These are phyloP conservation scores for Globisporangium cylindrosporum DNA, from an alignment of 352 stramenopile species.

Conservation along the genomic window DNA sequence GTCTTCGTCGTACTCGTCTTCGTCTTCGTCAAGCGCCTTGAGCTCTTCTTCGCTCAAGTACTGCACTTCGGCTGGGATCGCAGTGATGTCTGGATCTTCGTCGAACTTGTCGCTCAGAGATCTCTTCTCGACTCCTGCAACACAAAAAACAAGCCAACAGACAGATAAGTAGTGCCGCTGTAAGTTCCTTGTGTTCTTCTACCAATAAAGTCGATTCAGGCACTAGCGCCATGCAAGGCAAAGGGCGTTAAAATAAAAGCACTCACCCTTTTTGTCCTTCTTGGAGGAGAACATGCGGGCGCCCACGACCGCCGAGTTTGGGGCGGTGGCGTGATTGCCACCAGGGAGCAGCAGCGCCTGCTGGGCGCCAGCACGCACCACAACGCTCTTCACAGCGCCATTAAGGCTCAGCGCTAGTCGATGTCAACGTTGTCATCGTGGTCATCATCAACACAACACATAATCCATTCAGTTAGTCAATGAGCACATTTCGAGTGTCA, in stretches of 20 bases:
- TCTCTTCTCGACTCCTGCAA: conserved; percentile 40
- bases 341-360: conserved; percentile 16
- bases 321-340: conserved; percentile 8
- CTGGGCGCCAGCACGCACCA: conserved; percentile 21
- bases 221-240: no score
- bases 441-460: background rate
- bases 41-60: conserved; percentile 51
- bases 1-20: conserved; percentile 25
- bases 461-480: background rate
- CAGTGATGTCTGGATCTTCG: conserved; percentile 42
- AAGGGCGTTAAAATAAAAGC: background rate
- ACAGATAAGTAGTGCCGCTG: background rate
- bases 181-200: background rate
- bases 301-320: conserved; percentile 1
- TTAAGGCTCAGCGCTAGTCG: conserved; percentile 20
- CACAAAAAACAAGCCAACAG: background rate
- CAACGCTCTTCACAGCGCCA: conserved; percentile 18
- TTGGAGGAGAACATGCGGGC: conserved; percentile 43
- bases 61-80: conserved; percentile 58
- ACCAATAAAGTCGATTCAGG: background rate
- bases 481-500: background rate
- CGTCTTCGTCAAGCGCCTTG: conserved; percentile 20
- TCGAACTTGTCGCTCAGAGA: conserved; percentile 56
- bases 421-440: background rate
- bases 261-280: conserved; percentile 52